A percentile compares a stretch with the other conserved stretches of the same genome.
Evolutionary conservation across 345 rosid species (phyloP).

Genomic region (Clausena lansium): DNA sequence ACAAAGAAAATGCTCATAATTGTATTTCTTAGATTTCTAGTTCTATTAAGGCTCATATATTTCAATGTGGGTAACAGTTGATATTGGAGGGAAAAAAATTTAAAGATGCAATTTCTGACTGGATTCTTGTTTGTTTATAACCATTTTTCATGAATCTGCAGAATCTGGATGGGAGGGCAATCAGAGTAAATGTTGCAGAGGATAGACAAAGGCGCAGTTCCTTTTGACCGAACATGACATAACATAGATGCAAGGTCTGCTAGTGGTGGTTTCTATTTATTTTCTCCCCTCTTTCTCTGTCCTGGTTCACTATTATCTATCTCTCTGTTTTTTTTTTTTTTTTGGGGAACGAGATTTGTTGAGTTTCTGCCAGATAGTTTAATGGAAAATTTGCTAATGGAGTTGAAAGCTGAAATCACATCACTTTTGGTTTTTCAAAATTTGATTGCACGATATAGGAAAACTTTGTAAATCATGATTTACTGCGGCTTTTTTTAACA

Average conservation of each 20-base stretch:
- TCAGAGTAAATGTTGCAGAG: conserved; percentile 86
- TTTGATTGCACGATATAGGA: background rate
- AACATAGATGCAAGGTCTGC: conserved; percentile 13
- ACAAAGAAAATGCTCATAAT: background rate
- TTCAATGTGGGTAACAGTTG: background rate
- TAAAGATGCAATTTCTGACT: background rate
- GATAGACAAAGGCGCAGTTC: conserved; percentile 67
- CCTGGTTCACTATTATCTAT: background rate
- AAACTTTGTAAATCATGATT: background rate
- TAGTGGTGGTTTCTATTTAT: conserved; percentile 4
- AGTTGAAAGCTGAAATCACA: conserved; percentile 5
- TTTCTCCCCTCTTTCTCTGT: background rate
- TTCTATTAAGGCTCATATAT: background rate
- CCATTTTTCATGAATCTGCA: conserved; percentile 24
- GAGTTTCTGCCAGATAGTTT: conserved; percentile 18
- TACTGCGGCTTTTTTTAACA: background rate
- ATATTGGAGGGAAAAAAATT: background rate
- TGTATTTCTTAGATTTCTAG: background rate
- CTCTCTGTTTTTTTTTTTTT: background rate
- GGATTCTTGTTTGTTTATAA: conserved; percentile 4
- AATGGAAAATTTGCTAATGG: conserved; percentile 10
- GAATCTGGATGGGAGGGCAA: conserved; percentile 86
- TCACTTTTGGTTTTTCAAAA: background rate
- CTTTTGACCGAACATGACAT: conserved; percentile 34
- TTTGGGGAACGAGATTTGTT: conserved; percentile 12